Evolutionary conservation across 163 green algal species (phyloP), one percentile per base, ranked within the genome.

Genomic region (Coccomyxa subellipsoidea): DNA sequence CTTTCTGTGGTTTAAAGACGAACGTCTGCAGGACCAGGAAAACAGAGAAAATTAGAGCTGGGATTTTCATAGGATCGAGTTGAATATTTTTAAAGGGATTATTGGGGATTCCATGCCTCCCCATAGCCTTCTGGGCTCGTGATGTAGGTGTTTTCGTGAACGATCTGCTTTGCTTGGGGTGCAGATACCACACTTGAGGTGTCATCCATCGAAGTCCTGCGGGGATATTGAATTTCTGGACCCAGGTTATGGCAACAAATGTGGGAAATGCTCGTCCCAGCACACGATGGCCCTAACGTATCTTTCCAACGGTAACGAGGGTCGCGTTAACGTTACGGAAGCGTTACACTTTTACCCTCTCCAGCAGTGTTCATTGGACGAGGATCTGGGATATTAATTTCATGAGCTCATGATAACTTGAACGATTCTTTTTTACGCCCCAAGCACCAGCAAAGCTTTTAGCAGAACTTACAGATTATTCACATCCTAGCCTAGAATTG

Each of bases 101-200:
- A 8, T 12, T 59, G 23, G 47, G 21, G 47, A 6, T 77, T n/a
- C 32, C 31, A 32, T 54, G 86, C 86, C 25, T 89, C 81, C 7
- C 92, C 93, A 82, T 96, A 95, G 9, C 90, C 92, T 35, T 93
- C 86, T 0, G 93, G 93, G 3, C 87, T 84, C 23, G 85, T 92
- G 77, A 95, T 95, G 84, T 93, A 98, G 0, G 92, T 96, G 84
- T 98, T 98, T 83, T 98, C 93, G 38, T 94, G 96, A 34, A 78
- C 25, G 72, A 78, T 53, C 37, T 78, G 72, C 4, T 78, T 78
- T 53, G 72, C 27, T 76, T 59, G 47, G 2, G 66, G 66, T 32
- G 29, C 66, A 32, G 66, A 73, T 73, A 36, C 29, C 66, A 73
- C 66, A 34, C 66, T 73, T 27, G 66, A 32, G n/a, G 18, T 34